A percentile compares a stretch with the other conserved stretches of the same genome.
These are phyloP conservation scores for Pinus taeda DNA, from an alignment of 75 land plant genomes.

Conservation along the genomic window DNA sequence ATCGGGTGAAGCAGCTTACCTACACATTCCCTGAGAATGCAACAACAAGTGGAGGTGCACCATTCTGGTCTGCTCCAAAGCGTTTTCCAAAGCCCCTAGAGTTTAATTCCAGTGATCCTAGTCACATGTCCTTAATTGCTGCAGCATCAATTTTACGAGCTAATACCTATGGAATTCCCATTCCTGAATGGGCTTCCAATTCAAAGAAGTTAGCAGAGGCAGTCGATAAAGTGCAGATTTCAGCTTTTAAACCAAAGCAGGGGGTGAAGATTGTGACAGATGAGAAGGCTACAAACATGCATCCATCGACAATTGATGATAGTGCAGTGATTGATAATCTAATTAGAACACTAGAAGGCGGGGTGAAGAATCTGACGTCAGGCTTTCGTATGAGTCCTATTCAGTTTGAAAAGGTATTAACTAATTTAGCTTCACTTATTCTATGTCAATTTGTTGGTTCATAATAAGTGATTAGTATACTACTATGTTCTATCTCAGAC, in stretches of 20 bases:
- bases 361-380: slow-evolving; percentile 40
- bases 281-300: slow-evolving; percentile 76
- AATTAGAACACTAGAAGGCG: slow-evolving; percentile 51
- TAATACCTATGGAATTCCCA: slow-evolving; percentile 67
- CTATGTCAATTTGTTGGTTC: neutral
- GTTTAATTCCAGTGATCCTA: slow-evolving; percentile 57
- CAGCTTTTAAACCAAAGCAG: slow-evolving; percentile 71
- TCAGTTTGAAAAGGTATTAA: slow-evolving; percentile 89
- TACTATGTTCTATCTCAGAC: neutral
- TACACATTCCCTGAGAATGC: slow-evolving; percentile 94
- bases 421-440: neutral
- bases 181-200: slow-evolving; percentile 76
- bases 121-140: slow-evolving; percentile 57
- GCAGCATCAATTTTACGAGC: slow-evolving; percentile 80
- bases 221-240: slow-evolving; percentile 54
- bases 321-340: slow-evolving; percentile 64
- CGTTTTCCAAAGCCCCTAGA: slow-evolving; percentile 76
- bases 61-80: slow-evolving; percentile 82
- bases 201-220: slow-evolving; percentile 54
- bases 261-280: slow-evolving; percentile 90
- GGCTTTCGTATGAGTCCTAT: slow-evolving; percentile 64
- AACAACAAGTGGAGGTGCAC: slow-evolving; percentile 69
- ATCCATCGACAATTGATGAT: slow-evolving; percentile 65
- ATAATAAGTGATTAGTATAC: too few species aligned
- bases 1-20: slow-evolving; percentile 90